Conservation (phyloP, 768 basidiomycete genomes). For the Cystobasidium tubakii region DNA sequence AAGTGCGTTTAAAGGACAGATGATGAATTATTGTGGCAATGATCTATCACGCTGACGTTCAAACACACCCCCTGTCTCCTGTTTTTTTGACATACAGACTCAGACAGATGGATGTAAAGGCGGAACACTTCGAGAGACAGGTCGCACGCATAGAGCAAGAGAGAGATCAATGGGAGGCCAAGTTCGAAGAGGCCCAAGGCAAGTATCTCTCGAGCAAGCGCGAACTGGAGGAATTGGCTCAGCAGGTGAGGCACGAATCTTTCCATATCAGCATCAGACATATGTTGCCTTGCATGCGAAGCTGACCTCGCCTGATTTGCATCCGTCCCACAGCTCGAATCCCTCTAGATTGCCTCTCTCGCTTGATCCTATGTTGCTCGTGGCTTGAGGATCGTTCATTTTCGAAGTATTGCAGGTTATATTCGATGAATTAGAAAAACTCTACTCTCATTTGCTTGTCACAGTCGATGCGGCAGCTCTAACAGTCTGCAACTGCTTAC, state of each 20-base stretch:
- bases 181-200: conserved; percentile 72
- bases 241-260: neutral
- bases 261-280: too few species aligned
- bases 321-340: neutral
- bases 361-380: neutral
- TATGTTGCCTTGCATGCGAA: too few species aligned
- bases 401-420: neutral
- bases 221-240: conserved; percentile 71
- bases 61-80: neutral
- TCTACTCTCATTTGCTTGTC: neutral
- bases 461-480: too few species aligned
- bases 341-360: neutral
- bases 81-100: conserved; percentile 56
- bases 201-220: conserved; percentile 69
- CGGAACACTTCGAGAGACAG: conserved; percentile 94
- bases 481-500: too few species aligned
- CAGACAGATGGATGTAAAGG: conserved; percentile 94
- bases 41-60: neutral
- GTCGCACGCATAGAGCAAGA: conserved; percentile 80
- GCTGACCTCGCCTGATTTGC: too few species aligned
- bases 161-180: conserved; percentile 87
- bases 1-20: conserved; percentile 63
- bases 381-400: neutral
- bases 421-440: neutral
- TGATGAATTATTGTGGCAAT: too few species aligned